These are phyloP conservation scores for Panellus pusillus DNA, from an alignment of 768 basidiomycete genomes.

Conservation along the genomic window DNA sequence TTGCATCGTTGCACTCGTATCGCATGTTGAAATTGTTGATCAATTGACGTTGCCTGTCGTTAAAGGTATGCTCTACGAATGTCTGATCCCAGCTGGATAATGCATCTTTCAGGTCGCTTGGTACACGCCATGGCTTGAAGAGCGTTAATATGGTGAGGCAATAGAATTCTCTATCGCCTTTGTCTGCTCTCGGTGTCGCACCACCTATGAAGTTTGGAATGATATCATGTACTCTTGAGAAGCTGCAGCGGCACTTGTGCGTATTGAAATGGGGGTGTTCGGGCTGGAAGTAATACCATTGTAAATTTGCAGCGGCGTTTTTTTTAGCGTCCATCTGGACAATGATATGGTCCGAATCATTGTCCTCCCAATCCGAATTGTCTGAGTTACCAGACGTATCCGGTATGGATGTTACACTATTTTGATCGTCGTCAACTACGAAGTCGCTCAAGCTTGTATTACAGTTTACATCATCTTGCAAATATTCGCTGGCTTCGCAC, in stretches of 20 bases:
- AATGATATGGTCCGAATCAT: background rate
- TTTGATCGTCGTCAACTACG: background rate
- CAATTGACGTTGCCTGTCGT: background rate
- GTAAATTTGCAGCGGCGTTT: background rate
- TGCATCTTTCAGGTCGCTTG: constrained; percentile 22
- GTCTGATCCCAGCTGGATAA: constrained; percentile 21
- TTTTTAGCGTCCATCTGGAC: background rate
- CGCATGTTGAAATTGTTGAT: too few species aligned
- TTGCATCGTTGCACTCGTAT: constrained; percentile 31
- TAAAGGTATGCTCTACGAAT: constrained; percentile 19
- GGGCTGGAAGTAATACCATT: background rate
- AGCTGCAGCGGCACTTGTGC: background rate
- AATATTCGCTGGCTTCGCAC: too few species aligned
- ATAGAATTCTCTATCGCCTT: constrained; percentile 32
- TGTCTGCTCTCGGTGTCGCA: constrained; percentile 24
- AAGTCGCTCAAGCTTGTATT: too few species aligned
- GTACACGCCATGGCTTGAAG: too few species aligned
- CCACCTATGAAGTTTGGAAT: constrained; percentile 30
- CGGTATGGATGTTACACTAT: background rate
- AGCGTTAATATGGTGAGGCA: constrained; percentile 19
- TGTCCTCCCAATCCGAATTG: background rate
- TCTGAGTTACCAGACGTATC: background rate
- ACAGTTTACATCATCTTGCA: too few species aligned
- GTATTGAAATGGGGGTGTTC: background rate
- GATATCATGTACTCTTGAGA: background rate